Base-by-base conservation (phyloP, 306 rosid genomes). In the Begonia loranthoides region DNA sequence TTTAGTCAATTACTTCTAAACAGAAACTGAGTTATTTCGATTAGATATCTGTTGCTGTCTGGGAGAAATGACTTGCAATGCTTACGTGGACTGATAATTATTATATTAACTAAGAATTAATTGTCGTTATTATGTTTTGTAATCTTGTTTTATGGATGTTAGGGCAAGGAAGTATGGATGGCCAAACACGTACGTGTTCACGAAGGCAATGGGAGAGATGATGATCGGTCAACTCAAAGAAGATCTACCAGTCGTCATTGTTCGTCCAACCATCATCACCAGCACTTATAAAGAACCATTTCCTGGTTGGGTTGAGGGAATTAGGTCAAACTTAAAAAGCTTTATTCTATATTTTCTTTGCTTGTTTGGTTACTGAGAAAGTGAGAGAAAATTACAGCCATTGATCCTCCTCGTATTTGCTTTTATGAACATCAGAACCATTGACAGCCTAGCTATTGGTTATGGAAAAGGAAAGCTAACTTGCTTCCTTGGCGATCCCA, bases 131-230 rank as follows among this genome's bases (percentile, higher is more conserved):
- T 28, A 19, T 4, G 36, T 4, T 4, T 28, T 28, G 5, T 28
- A 28, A 28, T 28, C 36, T 28, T 28, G 0, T 28, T 28, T 43
- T 43, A 43, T 43, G 4, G 13, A 10, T n/a, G n/a, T 17, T 2
- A 90, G 97, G 65, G 81, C 95, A 56, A 78, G 68, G 41, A 2
- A 43, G n/a, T 76, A 71, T 22, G 95, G 95, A 60, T 85, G 97
- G 95, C 97, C 97, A 52, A 85, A 85, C 43, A 78, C 95, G 0
- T 90, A 80, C 0, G 94, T 80, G 2, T 90, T 90, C 52, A 85
- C 97, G 1, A 90, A 90, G 52, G 94, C 95, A 46, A 61, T 90
- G 56, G 97, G 68, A 12, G 97, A 90, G 55, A 90, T 90, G 95
- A 13, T 74, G 0, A 24, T 90, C 2, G 81, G 57, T 43, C 58